Conservation (phyloP, 1,284 basidiomycete species). For the Austroboletus niveus region DNA sequence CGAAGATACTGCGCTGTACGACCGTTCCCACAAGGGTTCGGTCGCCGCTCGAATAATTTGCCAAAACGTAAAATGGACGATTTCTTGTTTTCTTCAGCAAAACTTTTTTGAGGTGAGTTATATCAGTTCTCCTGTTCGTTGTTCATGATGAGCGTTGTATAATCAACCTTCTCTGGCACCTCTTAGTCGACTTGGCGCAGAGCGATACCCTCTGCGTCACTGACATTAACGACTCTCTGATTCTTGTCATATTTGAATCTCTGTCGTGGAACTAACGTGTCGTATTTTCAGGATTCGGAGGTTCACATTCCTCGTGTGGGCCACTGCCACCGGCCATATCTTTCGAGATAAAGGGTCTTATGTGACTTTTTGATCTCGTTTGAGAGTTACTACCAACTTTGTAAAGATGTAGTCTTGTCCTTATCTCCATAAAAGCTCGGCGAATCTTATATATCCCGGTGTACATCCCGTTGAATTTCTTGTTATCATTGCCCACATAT, state of each 20-base stretch:
- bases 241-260: slow-evolving; percentile 28
- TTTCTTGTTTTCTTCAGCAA: background rate
- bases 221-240: slow-evolving; percentile 84
- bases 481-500: background rate
- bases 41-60: slow-evolving; percentile 22
- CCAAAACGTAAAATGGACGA: background rate
- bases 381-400: too few relatives aligned
- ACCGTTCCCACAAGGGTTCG: slow-evolving; percentile 1
- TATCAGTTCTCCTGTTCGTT: background rate
- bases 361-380: too few relatives aligned
- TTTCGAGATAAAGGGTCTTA: too few relatives aligned
- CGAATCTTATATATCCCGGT: slow-evolving; percentile 7
- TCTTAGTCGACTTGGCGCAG: slow-evolving; percentile 77
- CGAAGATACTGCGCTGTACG: too few relatives aligned
- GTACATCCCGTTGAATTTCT: too few relatives aligned
- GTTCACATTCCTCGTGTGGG: too few relatives aligned
- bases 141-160: slow-evolving; percentile 73
- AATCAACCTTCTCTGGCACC: slow-evolving; percentile 76
- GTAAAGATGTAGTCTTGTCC: background rate
- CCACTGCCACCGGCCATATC: too few relatives aligned
- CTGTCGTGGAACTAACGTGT: slow-evolving; percentile 16
- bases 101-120: slow-evolving; percentile 19
- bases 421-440: slow-evolving; percentile 17
- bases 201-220: slow-evolving; percentile 48
- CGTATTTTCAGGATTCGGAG: slow-evolving; percentile 4